Percentiles rank a stretch among this genome's conserved stretches.
These are phyloP conservation scores for Jamesozyma piceae DNA, from an alignment of 805 yeast genomes.

Conservation along the genomic window DNA sequence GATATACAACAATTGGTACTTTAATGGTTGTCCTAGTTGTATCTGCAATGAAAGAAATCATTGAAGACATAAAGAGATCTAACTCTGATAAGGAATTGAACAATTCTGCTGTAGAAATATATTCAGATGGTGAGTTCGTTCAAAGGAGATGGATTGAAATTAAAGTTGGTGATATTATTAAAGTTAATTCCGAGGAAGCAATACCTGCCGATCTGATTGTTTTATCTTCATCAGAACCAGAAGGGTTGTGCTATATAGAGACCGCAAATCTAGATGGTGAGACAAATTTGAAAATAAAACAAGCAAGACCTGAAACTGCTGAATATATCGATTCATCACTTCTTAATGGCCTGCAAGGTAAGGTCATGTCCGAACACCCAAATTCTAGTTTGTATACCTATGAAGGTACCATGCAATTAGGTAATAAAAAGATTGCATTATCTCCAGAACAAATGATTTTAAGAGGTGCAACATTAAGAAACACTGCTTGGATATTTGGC, in stretches of 20 bases:
- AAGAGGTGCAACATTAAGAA: slow-evolving; percentile 91
- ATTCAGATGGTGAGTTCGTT: slow-evolving; percentile 56
- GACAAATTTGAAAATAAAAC: slow-evolving; percentile 91
- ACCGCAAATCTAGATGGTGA: slow-evolving; percentile 98
- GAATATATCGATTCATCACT: slow-evolving; percentile 57
- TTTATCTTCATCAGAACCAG: slow-evolving; percentile 91
- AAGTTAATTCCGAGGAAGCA: slow-evolving; percentile 77
- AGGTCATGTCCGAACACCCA: slow-evolving; percentile 78
- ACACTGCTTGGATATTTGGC: slow-evolving; percentile 93
- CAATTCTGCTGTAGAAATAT: slow-evolving; percentile 60
- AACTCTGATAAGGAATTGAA: slow-evolving; percentile 84
- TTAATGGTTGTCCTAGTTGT: slow-evolving; percentile 74
- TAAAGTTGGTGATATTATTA: slow-evolving; percentile 82
- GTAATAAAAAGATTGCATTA: slow-evolving; percentile 55
- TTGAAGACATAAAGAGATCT: slow-evolving; percentile 85
- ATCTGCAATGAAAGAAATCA: slow-evolving; percentile 83
- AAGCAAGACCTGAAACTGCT: slow-evolving; percentile 71
- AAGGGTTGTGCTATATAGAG: slow-evolving; percentile 93
- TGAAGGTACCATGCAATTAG: slow-evolving; percentile 68
- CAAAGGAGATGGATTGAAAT: slow-evolving; percentile 76
- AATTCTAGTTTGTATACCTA: slow-evolving; percentile 89
- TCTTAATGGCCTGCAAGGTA: slow-evolving; percentile 44
- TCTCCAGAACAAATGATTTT: slow-evolving; percentile 85
- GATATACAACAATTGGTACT: slow-evolving; percentile 93
- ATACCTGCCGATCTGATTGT: slow-evolving; percentile 89